Base-by-base conservation (phyloP, 306 rosid species). In the Abrus pulchellus region DNA sequence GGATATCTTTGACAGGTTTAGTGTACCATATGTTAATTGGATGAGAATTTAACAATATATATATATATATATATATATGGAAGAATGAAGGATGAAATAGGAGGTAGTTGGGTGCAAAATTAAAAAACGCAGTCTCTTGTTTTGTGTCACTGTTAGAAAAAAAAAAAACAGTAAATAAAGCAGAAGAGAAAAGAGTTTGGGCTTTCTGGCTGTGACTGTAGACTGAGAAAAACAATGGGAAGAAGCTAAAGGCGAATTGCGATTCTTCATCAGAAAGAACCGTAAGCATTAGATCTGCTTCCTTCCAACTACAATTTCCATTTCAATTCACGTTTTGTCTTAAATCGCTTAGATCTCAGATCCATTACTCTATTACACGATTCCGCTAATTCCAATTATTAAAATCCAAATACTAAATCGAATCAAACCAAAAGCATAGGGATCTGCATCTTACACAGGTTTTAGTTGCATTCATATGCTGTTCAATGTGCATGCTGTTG, bases 261-360 rank as follows among this genome's bases (percentile, higher is more conserved):
- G 73, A 72, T 41, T 75, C 82, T 45, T 53, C 74, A 6, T 13
- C 5, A 13, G 11, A 64, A 6, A 7, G 33, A 55, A 82, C 36
- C 6, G 82, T 80, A 83, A 81, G 80, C 78, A 44, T 63, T 47
- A 79, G 89, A 83, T 86, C 86, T 83, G 40, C 20, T 50, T 30
- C 64, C 36, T 49, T 14, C 62, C 5, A 13, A 59, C 34, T 14
- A 50, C 5, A 13, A 59, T 20, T 76, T 14, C 71, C 49, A 3
- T 82, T 68, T 68, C 74, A 64, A 60, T 82, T 11, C 32, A 57
- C 13, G 27, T 34, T 63, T 56, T 45, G 52, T 60, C 7, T 73
- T 2, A 41, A 45, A 72, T 74, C 44, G 12, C 36, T 53, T 53
- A 49, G 75, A 80, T 68, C 79, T 53, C 60, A 63, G 79, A 72